Base-by-base conservation (phyloP, 352 stramenopile genomes). In the Halophytophthora batemanensis region DNA sequence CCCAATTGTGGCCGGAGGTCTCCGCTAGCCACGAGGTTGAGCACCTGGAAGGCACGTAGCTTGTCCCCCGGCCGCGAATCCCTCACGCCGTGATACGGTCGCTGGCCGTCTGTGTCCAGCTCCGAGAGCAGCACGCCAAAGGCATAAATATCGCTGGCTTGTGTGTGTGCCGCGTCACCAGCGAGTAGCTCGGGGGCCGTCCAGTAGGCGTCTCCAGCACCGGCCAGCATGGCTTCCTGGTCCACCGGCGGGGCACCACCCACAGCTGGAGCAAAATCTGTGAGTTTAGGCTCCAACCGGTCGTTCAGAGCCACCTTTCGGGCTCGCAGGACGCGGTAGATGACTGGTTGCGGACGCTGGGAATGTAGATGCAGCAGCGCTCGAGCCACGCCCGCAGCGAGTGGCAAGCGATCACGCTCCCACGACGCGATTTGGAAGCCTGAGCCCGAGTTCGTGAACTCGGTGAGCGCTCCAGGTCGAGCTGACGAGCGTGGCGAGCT, bases 81-180 rank as follows among this genome's bases (percentile, higher is more conserved):
- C 38, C 46, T 40, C 14, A 53, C 43, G 17, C 39, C 57, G 21
- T 61, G 47, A 40, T 69, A 69, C 18, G 61, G 61, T 25, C 45
- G 28, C 22, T 50, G 69, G 18, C 65, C 58, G 25, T 62, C 71
- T 3, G 61, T 52, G 39, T 87, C 76, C 12, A 87, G 45, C 34
- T 82, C 70, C 14, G 43, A 40, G 2, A 84, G 59, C 14, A 87
- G 60, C 45, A 77, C 71, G n/a, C 76, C 76, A 21, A 84, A 79
- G 21, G 76, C 72, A 62, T 76, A 87, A 66, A 87, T 74, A 57
- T 87, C 76, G 34, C 71, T 73, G 52, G 80, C 77, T 23, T 71
- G 69, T 0, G 71, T 82, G 6, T 56, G 61, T 35, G 72, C 58
- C 11, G 64, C 56, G 6, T 72, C 79, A 13, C 72, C 65, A 6